phyloP scores from a whole-genome alignment of 192 early-diverging fungal species.

The Coemansia sp. region DNA sequence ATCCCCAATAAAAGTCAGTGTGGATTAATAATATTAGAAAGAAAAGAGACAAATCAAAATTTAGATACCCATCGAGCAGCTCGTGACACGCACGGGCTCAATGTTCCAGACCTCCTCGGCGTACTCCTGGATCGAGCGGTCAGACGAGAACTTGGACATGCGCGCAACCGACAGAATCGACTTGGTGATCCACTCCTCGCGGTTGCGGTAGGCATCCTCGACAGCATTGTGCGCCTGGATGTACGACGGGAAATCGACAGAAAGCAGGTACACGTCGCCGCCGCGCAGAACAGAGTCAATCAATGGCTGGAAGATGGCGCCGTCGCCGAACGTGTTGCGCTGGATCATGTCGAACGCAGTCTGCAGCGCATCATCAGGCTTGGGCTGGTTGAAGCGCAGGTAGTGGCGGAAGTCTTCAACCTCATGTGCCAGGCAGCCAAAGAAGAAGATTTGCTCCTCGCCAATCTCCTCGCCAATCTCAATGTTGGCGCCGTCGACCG shows the following conservation, averaged over 20 bases:
- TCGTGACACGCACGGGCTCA: constrained; percentile 54
- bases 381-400: constrained; percentile 75
- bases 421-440: constrained; percentile 86
- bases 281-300: constrained; percentile 78
- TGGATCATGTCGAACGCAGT: constrained; percentile 80
- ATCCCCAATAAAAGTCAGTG: too few relatives aligned
- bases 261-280: constrained; percentile 67
- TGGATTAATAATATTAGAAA: background rate
- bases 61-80: constrained; percentile 16
- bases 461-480: constrained; percentile 97
- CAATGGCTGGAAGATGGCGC: constrained; percentile 71
- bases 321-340: constrained; percentile 77
- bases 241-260: constrained; percentile 83
- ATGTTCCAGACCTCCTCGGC: constrained; percentile 90
- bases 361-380: constrained; percentile 77
- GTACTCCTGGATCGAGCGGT: constrained; percentile 89
- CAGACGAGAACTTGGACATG: constrained; percentile 94
- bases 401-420: constrained; percentile 94
- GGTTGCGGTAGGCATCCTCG: constrained; percentile 84
- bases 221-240: constrained; percentile 69
- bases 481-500: constrained; percentile 97
- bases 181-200: constrained; percentile 81
- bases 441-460: constrained; percentile 97
- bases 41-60: constrained; percentile 13
- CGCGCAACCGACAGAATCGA: constrained; percentile 85